Evolutionary conservation across 495 filamentous ascomycete genomes (phyloP).

Genomic region (Paragyromitra xinjiangensis): DNA sequence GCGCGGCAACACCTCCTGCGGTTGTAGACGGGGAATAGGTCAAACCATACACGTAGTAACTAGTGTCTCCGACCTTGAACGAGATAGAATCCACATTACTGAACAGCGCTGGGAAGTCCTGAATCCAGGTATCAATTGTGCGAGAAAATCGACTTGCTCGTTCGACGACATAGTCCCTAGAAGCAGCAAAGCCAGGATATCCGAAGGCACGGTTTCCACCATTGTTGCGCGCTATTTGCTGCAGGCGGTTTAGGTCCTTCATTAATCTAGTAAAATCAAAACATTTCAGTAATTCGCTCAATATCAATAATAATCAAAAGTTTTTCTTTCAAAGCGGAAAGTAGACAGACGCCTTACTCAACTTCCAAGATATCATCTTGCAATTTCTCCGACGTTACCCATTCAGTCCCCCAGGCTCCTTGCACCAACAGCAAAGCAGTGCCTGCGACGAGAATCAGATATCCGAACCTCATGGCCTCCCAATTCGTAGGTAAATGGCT

Average conservation of each 20-base stretch:
- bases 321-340: neutral
- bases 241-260: slow-evolving; percentile 59
- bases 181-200: slow-evolving; percentile 61
- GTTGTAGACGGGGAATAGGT: slow-evolving; percentile 62
- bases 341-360: slow-evolving; percentile 24
- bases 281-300: slow-evolving; percentile 3
- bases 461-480: slow-evolving; percentile 25
- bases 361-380: slow-evolving; percentile 33
- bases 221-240: slow-evolving; percentile 61
- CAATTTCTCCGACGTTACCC: slow-evolving; percentile 36
- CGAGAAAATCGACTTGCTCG: slow-evolving; percentile 61
- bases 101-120: slow-evolving; percentile 64
- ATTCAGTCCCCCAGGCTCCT: slow-evolving; percentile 28
- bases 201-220: slow-evolving; percentile 64
- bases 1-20: slow-evolving; percentile 59
- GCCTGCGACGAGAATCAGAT: neutral
- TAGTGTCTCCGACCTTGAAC: slow-evolving; percentile 56
- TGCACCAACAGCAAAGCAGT: slow-evolving; percentile 19
- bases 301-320: neutral
- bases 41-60: slow-evolving; percentile 60
- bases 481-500: neutral
- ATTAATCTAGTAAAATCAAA: slow-evolving; percentile 44
- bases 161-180: slow-evolving; percentile 60
- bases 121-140: slow-evolving; percentile 60
- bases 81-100: slow-evolving; percentile 59